Evolutionary conservation across 1,139 yeast species (phyloP), one percentile per base, ranked within the genome.

Genomic region (Diutina sp.): DNA sequence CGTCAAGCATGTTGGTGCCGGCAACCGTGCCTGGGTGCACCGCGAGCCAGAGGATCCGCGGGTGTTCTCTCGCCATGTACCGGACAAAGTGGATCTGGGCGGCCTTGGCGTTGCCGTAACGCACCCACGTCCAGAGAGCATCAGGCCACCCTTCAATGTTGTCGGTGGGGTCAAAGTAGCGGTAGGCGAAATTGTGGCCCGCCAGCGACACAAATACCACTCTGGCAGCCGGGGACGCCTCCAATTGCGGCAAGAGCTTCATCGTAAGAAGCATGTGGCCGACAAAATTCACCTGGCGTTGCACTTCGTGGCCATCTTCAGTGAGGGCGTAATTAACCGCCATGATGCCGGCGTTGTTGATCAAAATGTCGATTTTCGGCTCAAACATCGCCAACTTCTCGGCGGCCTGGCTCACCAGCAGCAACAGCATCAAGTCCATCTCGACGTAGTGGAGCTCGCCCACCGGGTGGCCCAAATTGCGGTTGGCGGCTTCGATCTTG

Each of bases 401-500:
- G 3, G 69, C 74, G 1, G 75, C 76, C 12, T 59, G 59, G 14
- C 61, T 67, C 29, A 74, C 73, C 0, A 72, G 62, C n/a, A 62
- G 58, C 55, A 75, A 66, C 56, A 70, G 71, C 45, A 65, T 60
- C 60, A 74, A 70, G 61, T 75, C 79, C 58, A 72, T 61, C 57
- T 69, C 63, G 41, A 72, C 62, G 55, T 65, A 65, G 51, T 66
- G 60, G 35, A 75, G 59, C 52, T 66, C 66, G 0, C 79, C 79
- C 14, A 66, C 30, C 6, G 67, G 60, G 56, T 70, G 69, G 3
- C 44, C 56, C 54, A 70, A 66, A 16, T 65, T 58, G 18, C 75
- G 67, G 35, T 61, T 66, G 14, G 64, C 63, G 0, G 91, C 90
- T 65, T 84, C 89, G 3, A 64, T 64, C 54, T 73, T 67, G 35